Conservation (phyloP, 2,329 filamentous ascomycete species). For the Colletotrichum higginsianum region DNA sequence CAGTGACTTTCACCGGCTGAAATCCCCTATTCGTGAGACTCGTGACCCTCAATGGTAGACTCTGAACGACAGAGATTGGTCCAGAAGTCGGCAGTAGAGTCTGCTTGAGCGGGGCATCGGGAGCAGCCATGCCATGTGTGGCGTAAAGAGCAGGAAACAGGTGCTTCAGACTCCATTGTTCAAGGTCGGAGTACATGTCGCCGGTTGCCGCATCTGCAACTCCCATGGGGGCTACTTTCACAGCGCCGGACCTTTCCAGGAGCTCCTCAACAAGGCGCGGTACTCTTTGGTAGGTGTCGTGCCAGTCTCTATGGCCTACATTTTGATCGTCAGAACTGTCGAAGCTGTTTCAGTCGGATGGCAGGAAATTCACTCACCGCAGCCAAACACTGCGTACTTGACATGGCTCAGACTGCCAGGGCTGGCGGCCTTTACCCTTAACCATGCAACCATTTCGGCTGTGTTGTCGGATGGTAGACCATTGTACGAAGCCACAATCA, state of each 20-base stretch:
- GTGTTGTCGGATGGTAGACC: slow-evolving; percentile 83
- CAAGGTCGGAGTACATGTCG: background rate
- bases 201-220: background rate
- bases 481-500: slow-evolving; percentile 82
- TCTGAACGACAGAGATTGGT: background rate
- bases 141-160: background rate
- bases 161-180: background rate
- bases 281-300: background rate
- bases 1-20: background rate
- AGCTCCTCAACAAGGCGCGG: background rate
- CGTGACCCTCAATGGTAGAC: too few species aligned
- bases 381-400: slow-evolving; percentile 79
- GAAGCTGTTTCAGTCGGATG: background rate
- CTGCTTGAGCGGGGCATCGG: background rate
- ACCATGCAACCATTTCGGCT: slow-evolving; percentile 76
- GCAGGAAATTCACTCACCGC: background rate
- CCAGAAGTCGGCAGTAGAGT: background rate
- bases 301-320: background rate
- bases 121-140: background rate
- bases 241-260: background rate
- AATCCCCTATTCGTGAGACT: background rate
- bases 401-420: slow-evolving; percentile 67
- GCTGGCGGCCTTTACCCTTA: slow-evolving; percentile 61
- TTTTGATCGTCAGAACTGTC: background rate
- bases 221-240: background rate